phyloP scores from a whole-genome alignment of 139 green algal species.

The Micractinium conductrix region DNA sequence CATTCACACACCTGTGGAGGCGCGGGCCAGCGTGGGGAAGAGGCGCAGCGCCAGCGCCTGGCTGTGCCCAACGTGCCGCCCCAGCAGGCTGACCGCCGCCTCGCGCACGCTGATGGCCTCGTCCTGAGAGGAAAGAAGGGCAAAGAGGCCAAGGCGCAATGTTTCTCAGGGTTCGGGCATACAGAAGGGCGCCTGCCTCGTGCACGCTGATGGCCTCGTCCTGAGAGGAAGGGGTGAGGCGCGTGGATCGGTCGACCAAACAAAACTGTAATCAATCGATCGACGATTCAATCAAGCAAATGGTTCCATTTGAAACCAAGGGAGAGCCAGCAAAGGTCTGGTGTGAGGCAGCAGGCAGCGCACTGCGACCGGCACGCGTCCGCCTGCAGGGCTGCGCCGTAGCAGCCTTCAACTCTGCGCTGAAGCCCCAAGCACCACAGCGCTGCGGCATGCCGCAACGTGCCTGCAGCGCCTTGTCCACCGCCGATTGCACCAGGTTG shows the following conservation, averaged over 20 bases:
- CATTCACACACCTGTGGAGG: too few relatives aligned
- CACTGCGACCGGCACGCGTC: conserved; percentile 47
- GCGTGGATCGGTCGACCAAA: not conserved
- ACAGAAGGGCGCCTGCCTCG: conserved; percentile 86
- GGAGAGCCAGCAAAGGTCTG: too few relatives aligned
- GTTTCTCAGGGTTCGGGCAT: not conserved
- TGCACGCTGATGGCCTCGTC: conserved; percentile 88
- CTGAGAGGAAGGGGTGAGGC: not conserved
- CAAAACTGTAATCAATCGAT: too few relatives aligned
- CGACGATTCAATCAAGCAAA: too few relatives aligned
- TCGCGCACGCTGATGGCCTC: conserved; percentile 87
- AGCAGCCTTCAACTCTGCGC: conserved; percentile 64
- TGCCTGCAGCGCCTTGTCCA: conserved; percentile 61
- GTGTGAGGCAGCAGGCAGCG: too few relatives aligned
- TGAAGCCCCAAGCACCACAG: too few relatives aligned
- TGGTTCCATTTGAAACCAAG: too few relatives aligned
- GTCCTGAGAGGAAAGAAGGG: conserved; percentile 51
- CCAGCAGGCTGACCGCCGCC: conserved; percentile 86
- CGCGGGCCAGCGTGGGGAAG: conserved; percentile 68
- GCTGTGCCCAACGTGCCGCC: conserved; percentile 63
- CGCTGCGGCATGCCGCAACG: not conserved
- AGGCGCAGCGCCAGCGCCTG: conserved; percentile 73
- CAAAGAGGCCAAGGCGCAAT: not conserved
- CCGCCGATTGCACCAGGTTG: conserved; percentile 59
- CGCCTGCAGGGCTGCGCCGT: conserved; percentile 58